Conservation (phyloP, 306 rosid genomes). For the Malus asiatica region DNA sequence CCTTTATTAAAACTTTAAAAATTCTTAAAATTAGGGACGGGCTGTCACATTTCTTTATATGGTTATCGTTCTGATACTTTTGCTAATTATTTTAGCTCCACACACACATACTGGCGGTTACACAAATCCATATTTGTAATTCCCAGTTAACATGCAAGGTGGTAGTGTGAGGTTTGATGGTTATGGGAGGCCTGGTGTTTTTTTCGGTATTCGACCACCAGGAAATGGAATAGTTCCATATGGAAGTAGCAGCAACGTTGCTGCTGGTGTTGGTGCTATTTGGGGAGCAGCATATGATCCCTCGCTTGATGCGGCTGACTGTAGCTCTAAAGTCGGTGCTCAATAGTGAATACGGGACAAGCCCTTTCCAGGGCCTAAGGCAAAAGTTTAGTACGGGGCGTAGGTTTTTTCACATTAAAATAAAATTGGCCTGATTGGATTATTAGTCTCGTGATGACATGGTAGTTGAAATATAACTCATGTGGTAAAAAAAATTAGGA, state of each 20-base stretch:
- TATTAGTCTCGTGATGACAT: too few species aligned
- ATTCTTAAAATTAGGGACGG: too few species aligned
- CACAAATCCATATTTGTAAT: slow-evolving; percentile 10
- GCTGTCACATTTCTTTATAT: too few species aligned
- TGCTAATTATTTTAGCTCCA: slow-evolving; percentile 35
- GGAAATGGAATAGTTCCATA: slow-evolving; percentile 32
- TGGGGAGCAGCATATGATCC: slow-evolving; percentile 12
- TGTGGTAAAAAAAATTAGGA: too few species aligned
- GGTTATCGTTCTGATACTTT: slow-evolving; percentile 20
- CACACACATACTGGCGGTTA: slow-evolving; percentile 26
- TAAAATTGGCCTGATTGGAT: too few species aligned
- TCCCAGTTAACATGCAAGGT: slow-evolving; percentile 25
- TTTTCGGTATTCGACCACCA: slow-evolving; percentile 30
- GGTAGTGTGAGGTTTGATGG: slow-evolving; percentile 30
- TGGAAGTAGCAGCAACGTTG: slow-evolving; percentile 34
- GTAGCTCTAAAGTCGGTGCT: slow-evolving; percentile 8
- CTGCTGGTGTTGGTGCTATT: slow-evolving; percentile 14
- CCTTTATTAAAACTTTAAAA: too few species aligned
- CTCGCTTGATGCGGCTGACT: neutral
- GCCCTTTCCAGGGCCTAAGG: neutral
- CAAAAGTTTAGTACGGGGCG: neutral
- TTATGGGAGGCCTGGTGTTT: slow-evolving; percentile 43
- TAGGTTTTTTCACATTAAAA: neutral
- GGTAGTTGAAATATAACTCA: too few species aligned
- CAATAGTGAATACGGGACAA: too few species aligned